Base-by-base conservation (phyloP, 2,329 filamentous ascomycete species). In the Ophiostoma himal-ulmi region DNA sequence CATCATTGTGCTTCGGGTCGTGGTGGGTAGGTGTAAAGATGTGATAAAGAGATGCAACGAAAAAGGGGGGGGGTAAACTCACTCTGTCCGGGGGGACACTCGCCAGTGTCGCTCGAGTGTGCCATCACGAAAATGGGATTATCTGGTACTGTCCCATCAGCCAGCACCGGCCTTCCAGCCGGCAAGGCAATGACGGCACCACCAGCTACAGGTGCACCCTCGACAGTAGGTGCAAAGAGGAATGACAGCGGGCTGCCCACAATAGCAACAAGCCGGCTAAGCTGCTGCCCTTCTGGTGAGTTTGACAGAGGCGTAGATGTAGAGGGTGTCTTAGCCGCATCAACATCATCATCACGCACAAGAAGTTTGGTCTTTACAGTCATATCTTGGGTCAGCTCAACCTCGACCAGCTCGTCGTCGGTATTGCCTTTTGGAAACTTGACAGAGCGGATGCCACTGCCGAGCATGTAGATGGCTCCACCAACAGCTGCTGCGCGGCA, bases 401-500 rank as follows among this genome's bases (percentile, higher is more conserved):
- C 75, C 57, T 81, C 79, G 22, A 85, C 72, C 64, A 75, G 71
- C 5, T 22, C 37, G 65, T 74, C 70, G 1, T 78, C 72, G 68
- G 44, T n/a, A 41, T 68, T 72, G n/a, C 44, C 69, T 37, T 70
- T 62, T 70, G n/a, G 57, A 30, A 66, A 69, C 64, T 84, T 78
- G 22, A 72, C 62, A 2, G 62, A 69, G 14, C 37, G 57, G 69
- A 95, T 81, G 11, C 88, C 88, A 67, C 89, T 90, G 62, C 89
- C 91, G 20, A 98, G 86, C 78, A 97, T 92, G 80, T 98, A 98
- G 3, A 96, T 87, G 13, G 89, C 92, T 67, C 95, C 95, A 48
- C 94, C 94, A 7, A 99, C 95, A 26, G 94, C 94, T 73, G 90
- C 89, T 54, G 94, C 93, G 75, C 94, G 91, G 78, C 95, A 98